Percentiles rank a stretch among this genome's conserved stretches.
Evolutionary conservation across 2,329 filamentous ascomycete genomes (phyloP).

Genomic region (Colletotrichum chrysophilum): DNA sequence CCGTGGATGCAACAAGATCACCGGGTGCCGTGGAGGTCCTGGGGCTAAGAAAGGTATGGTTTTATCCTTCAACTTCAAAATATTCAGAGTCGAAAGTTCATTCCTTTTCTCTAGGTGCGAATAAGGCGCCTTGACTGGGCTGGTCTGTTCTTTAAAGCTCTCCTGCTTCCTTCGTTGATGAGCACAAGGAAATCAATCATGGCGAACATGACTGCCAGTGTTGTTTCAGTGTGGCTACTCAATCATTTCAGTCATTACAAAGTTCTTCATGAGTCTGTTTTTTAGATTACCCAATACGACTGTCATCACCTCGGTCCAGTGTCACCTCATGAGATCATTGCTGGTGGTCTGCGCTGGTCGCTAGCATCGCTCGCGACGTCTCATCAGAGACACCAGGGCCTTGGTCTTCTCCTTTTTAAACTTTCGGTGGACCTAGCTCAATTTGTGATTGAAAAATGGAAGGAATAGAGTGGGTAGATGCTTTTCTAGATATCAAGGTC

Average conservation of each 20-base stretch:
- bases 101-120: not conserved
- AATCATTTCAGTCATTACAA: not conserved
- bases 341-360: not conserved
- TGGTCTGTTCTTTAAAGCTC: not conserved
- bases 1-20: not conserved
- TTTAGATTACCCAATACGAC: not conserved
- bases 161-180: not conserved
- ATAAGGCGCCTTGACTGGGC: not conserved
- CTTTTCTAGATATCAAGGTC: not conserved
- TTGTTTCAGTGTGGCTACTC: not conserved
- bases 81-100: not conserved
- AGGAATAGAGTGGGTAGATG: not conserved
- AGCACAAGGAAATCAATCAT: not conserved
- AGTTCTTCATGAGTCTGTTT: not conserved
- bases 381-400: not conserved
- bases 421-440: not conserved
- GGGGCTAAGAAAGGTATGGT: not conserved
- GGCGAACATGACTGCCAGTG: not conserved
- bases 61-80: not conserved
- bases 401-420: not conserved
- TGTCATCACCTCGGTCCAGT: not conserved
- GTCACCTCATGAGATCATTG: not conserved
- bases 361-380: not conserved
- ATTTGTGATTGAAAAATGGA: not conserved
- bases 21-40: not conserved